phyloP scores from a whole-genome alignment of 129 eudicot genomes.

The Centrapalus pauciflorus region DNA sequence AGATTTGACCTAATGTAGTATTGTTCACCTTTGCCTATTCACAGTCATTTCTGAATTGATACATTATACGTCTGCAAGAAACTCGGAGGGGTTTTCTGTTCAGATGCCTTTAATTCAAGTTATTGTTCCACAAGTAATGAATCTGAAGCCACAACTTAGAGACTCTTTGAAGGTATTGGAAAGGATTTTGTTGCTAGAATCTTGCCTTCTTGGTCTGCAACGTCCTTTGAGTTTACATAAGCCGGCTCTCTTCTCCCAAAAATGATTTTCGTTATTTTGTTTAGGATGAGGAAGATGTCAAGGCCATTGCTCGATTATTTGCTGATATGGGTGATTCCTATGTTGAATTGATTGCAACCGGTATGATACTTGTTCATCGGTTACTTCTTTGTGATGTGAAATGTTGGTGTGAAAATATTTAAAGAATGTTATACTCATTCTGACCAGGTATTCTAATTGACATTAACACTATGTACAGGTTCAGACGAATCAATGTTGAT shows the following conservation, averaged over 20 bases:
- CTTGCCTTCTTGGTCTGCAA: neutral
- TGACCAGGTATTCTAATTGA: neutral
- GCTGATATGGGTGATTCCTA: slow-evolving; percentile 99
- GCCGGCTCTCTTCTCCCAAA: neutral
- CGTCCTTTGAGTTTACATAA: neutral
- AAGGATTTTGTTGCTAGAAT: neutral
- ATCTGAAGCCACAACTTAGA: slow-evolving; percentile 81
- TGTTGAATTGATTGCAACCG: slow-evolving; percentile 95
- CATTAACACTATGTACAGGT: slow-evolving; percentile 47
- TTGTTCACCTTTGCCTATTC: slow-evolving; percentile 20
- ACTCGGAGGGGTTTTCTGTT: slow-evolving; percentile 50
- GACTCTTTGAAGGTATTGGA: slow-evolving; percentile 82
- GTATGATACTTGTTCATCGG: slow-evolving; percentile 32
- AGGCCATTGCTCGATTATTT: slow-evolving; percentile 94
- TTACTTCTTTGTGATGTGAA: neutral
- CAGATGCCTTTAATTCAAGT: slow-evolving; percentile 96
- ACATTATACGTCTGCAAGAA: slow-evolving; percentile 88
- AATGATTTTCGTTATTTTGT: neutral
- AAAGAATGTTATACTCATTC: neutral
- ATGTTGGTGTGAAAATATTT: neutral
- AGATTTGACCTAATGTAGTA: neutral
- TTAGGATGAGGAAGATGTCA: slow-evolving; percentile 98
- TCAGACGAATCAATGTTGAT: slow-evolving; percentile 97
- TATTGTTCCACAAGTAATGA: slow-evolving; percentile 89
- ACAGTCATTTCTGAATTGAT: slow-evolving; percentile 96